Percentiles rank a stretch among this genome's conserved stretches.
These are phyloP conservation scores for Circinella umbellata DNA, from an alignment of 371 early-diverging fungal genomes.

Conservation along the genomic window DNA sequence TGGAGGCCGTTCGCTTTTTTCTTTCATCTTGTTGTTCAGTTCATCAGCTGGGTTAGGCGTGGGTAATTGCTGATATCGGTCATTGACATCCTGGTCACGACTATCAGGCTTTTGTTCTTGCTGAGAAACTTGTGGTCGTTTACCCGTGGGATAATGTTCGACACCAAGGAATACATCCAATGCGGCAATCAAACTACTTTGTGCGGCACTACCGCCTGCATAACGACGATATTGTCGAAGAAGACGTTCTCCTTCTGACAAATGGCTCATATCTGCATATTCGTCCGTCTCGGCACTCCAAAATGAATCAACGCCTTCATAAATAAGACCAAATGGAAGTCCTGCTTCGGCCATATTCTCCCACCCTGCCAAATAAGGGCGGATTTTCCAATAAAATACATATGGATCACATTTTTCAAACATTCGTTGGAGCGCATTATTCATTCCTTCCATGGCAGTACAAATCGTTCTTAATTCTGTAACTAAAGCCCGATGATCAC, in stretches of 20 bases:
- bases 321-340: slow-evolving; percentile 86
- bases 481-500: slow-evolving; percentile 53
- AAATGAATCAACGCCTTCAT: slow-evolving; percentile 80
- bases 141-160: slow-evolving; percentile 84
- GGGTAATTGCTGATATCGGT: slow-evolving; percentile 43
- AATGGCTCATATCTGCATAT: slow-evolving; percentile 59
- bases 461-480: slow-evolving; percentile 61
- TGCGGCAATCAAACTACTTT: slow-evolving; percentile 91
- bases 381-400: slow-evolving; percentile 94
- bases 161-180: slow-evolving; percentile 92
- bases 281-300: slow-evolving; percentile 55
- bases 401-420: slow-evolving; percentile 94
- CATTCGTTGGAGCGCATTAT: slow-evolving; percentile 78
- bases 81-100: slow-evolving; percentile 23
- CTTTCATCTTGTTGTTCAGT: slow-evolving; percentile 20
- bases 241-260: slow-evolving; percentile 61
- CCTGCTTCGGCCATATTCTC: slow-evolving; percentile 88
- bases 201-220: slow-evolving; percentile 96
- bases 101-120: slow-evolving; percentile 11
- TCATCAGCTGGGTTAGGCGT: slow-evolving; percentile 44
- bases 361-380: slow-evolving; percentile 94
- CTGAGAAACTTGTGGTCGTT: slow-evolving; percentile 30
- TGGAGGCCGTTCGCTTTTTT: slow-evolving; percentile 40
- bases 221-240: slow-evolving; percentile 71
- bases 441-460: slow-evolving; percentile 64